Evolutionary conservation across 495 filamentous ascomycete species (phyloP).

Genomic region (Aspergillus ostianus): DNA sequence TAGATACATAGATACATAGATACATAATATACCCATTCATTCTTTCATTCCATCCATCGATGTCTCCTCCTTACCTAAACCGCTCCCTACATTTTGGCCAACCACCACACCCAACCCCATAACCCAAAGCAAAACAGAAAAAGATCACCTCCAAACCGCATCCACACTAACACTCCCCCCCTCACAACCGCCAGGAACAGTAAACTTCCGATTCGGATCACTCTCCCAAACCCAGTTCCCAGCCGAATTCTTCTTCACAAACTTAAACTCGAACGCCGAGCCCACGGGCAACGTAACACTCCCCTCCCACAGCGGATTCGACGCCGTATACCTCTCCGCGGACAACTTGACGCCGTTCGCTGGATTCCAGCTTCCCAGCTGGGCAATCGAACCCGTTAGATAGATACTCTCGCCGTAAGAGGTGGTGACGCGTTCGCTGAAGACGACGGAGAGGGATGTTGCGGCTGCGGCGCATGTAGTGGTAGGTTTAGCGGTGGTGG

Average conservation of each 20-base stretch:
- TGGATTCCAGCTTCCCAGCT: constrained; percentile 55
- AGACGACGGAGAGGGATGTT: constrained; percentile 53
- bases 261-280: constrained; percentile 62
- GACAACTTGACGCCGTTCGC: constrained; percentile 46
- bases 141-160: neutral
- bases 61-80: too few species aligned
- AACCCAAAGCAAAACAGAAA: neutral
- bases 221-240: constrained; percentile 58
- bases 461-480: constrained; percentile 33
- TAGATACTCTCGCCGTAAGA: constrained; percentile 57
- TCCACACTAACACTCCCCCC: neutral
- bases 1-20: neutral
- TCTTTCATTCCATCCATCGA: neutral
- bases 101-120: too few species aligned
- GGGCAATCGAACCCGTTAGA: constrained; percentile 49
- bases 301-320: constrained; percentile 54
- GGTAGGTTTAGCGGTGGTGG: constrained; percentile 28
- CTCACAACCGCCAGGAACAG: constrained; percentile 46
- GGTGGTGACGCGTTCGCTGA: constrained; percentile 54
- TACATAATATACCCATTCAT: neutral
- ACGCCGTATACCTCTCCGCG: constrained; percentile 47
- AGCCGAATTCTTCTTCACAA: constrained; percentile 51
- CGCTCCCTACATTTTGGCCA: too few species aligned
- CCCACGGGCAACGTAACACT: constrained; percentile 49
- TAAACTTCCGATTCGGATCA: constrained; percentile 56